Conservation (phyloP, 768 basidiomycete species). For the Tulasnella sp. region DNA sequence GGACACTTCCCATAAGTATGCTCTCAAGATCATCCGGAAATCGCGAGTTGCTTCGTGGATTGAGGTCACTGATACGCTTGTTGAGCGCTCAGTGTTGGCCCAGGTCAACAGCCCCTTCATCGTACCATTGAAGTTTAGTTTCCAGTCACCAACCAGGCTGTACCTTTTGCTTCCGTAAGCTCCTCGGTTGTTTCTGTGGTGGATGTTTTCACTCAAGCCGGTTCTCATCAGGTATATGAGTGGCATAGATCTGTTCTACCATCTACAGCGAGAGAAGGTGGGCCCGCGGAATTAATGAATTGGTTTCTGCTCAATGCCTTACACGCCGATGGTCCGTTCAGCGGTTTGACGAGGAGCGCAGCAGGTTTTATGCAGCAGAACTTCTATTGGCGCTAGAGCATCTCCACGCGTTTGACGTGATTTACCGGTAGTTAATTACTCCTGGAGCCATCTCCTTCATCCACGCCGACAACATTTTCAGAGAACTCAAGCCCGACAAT, state of each 20-base stretch:
- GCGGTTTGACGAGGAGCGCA: constrained; percentile 46
- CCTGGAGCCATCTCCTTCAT: neutral
- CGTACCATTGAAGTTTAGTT: constrained; percentile 96
- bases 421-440: constrained; percentile 68
- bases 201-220: neutral
- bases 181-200: neutral
- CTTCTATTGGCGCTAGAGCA: constrained; percentile 47
- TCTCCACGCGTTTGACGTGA: constrained; percentile 48
- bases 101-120: constrained; percentile 96
- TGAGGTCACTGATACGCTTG: constrained; percentile 96
- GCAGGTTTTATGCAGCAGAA: constrained; percentile 48
- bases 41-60: constrained; percentile 70
- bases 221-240: constrained; percentile 70
- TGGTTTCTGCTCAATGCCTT: neutral
- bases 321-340: constrained; percentile 29
- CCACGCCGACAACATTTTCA: constrained; percentile 34
- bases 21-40: constrained; percentile 84
- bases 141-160: constrained; percentile 94
- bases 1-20: constrained; percentile 93
- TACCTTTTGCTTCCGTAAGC: constrained; percentile 88
- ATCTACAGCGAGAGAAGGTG: constrained; percentile 43
- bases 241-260: constrained; percentile 82
- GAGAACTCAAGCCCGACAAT: constrained; percentile 96
- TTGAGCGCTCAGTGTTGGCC: constrained; percentile 90
- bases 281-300: neutral